Evolutionary conservation across 345 rosid genomes (phyloP).

Genomic region (Acer negundo): DNA sequence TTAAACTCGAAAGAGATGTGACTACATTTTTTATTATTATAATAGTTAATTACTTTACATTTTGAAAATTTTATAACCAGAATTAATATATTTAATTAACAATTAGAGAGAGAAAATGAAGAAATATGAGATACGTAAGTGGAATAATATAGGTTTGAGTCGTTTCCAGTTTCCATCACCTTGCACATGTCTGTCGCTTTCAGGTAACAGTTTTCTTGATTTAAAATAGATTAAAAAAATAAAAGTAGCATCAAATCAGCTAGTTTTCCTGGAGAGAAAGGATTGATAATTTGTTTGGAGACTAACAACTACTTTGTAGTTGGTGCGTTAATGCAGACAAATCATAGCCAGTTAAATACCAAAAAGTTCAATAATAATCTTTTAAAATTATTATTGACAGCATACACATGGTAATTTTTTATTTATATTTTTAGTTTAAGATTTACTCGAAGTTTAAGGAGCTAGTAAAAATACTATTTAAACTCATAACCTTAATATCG

Average conservation of each 20-base stretch:
- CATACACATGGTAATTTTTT: too few relatives aligned
- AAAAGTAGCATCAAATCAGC: neutral
- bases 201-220: slow-evolving; percentile 21
- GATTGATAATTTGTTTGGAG: neutral
- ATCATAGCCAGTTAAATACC: neutral
- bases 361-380: neutral
- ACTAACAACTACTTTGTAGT: slow-evolving; percentile 24
- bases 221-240: neutral
- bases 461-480: too few relatives aligned
- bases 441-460: too few relatives aligned
- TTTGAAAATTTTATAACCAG: neutral
- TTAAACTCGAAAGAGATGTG: too few relatives aligned
- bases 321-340: slow-evolving; percentile 23
- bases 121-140: neutral
- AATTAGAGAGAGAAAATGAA: neutral
- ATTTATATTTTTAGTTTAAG: too few relatives aligned
- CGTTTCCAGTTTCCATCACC: neutral
- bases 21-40: too few relatives aligned
- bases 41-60: slow-evolving; percentile 4
- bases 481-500: too few relatives aligned
- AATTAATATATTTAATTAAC: neutral
- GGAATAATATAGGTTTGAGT: neutral
- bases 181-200: slow-evolving; percentile 53
- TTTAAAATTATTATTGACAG: too few relatives aligned
- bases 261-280: slow-evolving; percentile 1